Base-by-base conservation (phyloP, 768 basidiomycete species). In the Russula virescens region DNA sequence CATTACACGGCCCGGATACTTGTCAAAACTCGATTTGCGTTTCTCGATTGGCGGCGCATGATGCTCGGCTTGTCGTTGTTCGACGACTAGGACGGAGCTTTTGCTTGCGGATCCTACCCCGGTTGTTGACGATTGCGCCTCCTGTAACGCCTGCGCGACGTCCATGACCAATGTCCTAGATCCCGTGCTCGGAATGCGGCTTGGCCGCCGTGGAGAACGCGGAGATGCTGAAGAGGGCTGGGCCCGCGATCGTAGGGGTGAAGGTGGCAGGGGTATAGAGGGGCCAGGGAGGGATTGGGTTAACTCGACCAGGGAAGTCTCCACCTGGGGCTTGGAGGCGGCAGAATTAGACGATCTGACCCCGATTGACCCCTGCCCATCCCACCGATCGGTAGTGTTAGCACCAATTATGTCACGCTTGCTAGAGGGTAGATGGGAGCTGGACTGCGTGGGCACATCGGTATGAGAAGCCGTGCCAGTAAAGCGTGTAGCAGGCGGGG, bases 101-200 rank as follows among this genome's bases (percentile, higher is more conserved):
- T 38, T 40, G 13, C 43, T 38, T 10, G 26, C 7, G 35, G 43
- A 10, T 21, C 65, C 63, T 35, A 38, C 25, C 31, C 51, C 48
- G 9, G 52, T 19, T 13, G 34, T 43, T 16, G 35, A 4, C n/a
- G 52, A 61, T 7, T 69, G 69, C 6, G 71, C 73, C 61, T 80
- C 77, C 38, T 71, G 76, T 58, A 89, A 70, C 10, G 81, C 80
- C 70, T 85, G 86, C 3, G 87, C 88, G 13, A 91, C 82, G 46
- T 91, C 88, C 89, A 91, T 91, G 25, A 84, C 88, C 16, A 84
- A 83, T 21, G 86, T 82, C 62, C 90, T 77, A 56, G 81, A 83
- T 18, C 87, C 87, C 6, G 87, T 81, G 68, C 83, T 88, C 5
- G 87, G 83, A 55, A 86, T 85, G 23, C 87, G 83, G 49, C 74